These are phyloP conservation scores for Litchi chinensis DNA, from an alignment of 345 rosid genomes.

Conservation along the genomic window DNA sequence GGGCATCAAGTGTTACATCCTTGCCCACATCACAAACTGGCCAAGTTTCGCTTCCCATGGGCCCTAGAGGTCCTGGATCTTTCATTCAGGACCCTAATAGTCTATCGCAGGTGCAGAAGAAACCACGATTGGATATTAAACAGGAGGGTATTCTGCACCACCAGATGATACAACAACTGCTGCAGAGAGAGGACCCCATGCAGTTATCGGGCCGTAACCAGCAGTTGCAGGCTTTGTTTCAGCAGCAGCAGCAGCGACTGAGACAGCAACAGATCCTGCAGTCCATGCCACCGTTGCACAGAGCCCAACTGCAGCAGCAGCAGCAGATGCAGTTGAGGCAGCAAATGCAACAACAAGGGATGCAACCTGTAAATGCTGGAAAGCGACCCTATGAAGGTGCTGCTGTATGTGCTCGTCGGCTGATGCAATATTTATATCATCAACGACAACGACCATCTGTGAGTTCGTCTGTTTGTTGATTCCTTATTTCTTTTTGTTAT, in stretches of 20 bases:
- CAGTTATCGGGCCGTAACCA: conserved; percentile 72
- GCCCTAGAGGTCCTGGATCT: conserved; percentile 59
- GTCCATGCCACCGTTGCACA: conserved; percentile 79
- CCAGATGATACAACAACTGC: conserved; percentile 76
- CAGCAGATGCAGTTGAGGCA: conserved; percentile 74
- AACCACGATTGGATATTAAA: conserved; percentile 77
- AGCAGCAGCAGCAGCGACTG: conserved; percentile 54
- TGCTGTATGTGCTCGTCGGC: conserved; percentile 89
- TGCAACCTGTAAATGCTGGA: conserved; percentile 53
- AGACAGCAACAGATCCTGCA: conserved; percentile 65
- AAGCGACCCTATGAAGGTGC: conserved; percentile 75
- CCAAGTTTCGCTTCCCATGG: conserved; percentile 62
- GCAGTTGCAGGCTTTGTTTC: conserved; percentile 70
- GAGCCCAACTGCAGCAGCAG: conserved; percentile 86
- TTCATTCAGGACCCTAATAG: conserved; percentile 74
- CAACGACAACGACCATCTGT: conserved; percentile 87
- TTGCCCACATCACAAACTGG: conserved; percentile 63
- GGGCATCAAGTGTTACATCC: conserved; percentile 79
- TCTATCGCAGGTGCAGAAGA: conserved; percentile 72
- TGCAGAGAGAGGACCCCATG: conserved; percentile 83
- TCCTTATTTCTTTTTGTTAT: neutral
- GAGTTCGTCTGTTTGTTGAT: conserved; percentile 33
- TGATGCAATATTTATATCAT: conserved; percentile 97
- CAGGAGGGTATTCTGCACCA: conserved; percentile 91
- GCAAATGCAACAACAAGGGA: conserved; percentile 79